Base-by-base conservation (phyloP, 495 filamentous ascomycete species). In the Viridothelium virens region DNA sequence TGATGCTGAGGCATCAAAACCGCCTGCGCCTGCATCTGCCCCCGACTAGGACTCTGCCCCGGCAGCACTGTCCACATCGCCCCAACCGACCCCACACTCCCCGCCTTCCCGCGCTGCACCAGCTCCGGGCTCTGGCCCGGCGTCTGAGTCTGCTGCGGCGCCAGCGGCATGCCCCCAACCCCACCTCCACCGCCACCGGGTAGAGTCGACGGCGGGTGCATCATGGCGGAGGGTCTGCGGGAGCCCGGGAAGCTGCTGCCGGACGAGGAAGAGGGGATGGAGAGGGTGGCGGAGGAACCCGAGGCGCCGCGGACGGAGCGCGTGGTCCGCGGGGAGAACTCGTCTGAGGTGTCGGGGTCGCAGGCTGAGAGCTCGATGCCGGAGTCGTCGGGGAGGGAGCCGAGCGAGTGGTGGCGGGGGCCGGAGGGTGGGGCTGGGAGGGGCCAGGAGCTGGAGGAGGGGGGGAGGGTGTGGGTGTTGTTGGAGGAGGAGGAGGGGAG, bases 321-420 rank as follows among this genome's bases (percentile, higher is more conserved):
- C 2, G 53, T 59, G 2, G 53, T 59, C 5, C 3, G 3, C 9
- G 53, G 53, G 53, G 18, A 33, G 25, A 63, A 47, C 18, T 47
- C 63, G 25, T 65, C 63, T 33, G 72, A 31, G 64, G 67, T 62
- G 63, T 69, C 38, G 65, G 70, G 56, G 65, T 74, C 46, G 37
- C 70, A 56, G 59, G 70, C 46, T 72, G 73, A 72, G 70, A 59
- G 5, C 65, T 70, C 61, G 68, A 66, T 62, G 66, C 63, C 63
- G 25, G 39, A 47, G 63, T 65, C 63, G 16, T 38, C 39, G 5
- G 53, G 53, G 2, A 59, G 4, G 53, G 53, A 59, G 9, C 53
- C 53, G 18, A 59, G 53, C 9, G 53, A 59, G 14, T 59, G 6
- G 6, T 31, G 53, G 18, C 18, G 53, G 14, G 25, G 53, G 4